Conservation (phyloP, 495 filamentous ascomycete species). For the Terfezia claveryi region DNA sequence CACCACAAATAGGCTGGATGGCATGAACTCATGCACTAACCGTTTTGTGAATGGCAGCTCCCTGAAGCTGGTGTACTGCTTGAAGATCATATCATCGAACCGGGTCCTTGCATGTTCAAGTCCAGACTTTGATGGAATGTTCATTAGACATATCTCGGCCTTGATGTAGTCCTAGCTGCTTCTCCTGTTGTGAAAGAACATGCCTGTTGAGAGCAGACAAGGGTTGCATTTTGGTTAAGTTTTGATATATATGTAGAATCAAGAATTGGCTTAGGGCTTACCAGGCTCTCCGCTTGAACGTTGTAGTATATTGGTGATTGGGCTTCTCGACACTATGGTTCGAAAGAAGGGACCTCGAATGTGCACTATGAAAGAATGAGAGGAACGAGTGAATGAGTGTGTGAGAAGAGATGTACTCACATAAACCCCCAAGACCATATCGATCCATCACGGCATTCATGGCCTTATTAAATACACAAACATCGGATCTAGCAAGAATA, state of each 20-base stretch:
- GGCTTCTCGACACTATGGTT: not conserved
- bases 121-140: constrained; percentile 12
- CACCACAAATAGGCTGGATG: no score
- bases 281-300: not conserved
- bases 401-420: no score
- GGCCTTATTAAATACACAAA: no score
- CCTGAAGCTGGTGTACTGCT: constrained; percentile 11
- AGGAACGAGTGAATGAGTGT: no score
- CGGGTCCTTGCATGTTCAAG: constrained; percentile 19
- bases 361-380: no score
- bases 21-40: not conserved
- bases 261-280: not conserved
- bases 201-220: constrained; percentile 15
- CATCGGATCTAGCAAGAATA: no score
- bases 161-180: constrained; percentile 23
- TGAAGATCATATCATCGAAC: constrained; percentile 28
- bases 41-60: constrained; percentile 4
- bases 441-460: no score
- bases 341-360: no score
- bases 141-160: constrained; percentile 28
- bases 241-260: not conserved
- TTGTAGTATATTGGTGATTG: not conserved
- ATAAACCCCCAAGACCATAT: no score
- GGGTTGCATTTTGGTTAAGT: not conserved
- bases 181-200: constrained; percentile 21